phyloP scores from a whole-genome alignment of 129 eudicot genomes.

The Pittosporum tobira region DNA sequence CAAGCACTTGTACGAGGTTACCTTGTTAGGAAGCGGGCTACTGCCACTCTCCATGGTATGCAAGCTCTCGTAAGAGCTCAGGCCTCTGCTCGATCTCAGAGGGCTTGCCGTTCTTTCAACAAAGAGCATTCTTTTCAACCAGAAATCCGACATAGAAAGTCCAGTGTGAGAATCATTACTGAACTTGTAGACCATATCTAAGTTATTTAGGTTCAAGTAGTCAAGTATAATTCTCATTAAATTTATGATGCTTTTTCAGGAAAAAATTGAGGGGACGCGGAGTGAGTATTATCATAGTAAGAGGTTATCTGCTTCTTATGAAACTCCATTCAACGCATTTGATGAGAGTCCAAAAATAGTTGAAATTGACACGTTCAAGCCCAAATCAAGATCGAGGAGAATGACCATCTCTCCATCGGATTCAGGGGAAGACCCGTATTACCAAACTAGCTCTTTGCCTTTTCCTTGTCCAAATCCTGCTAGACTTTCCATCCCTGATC shows the following conservation, averaged over 20 bases:
- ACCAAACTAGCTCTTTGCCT: constrained; percentile 45
- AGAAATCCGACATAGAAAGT: constrained; percentile 43
- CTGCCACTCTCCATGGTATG: constrained; percentile 91
- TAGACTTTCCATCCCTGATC: constrained; percentile 52
- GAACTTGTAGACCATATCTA: no score
- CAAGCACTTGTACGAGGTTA: constrained; percentile 94
- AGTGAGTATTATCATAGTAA: constrained; percentile 57
- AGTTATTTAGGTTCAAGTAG: background rate
- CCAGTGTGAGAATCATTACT: constrained; percentile 43
- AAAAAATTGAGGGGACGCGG: constrained; percentile 50
- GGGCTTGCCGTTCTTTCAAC: constrained; percentile 56
- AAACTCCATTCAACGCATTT: constrained; percentile 26
- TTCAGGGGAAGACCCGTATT: constrained; percentile 45
- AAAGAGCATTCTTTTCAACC: constrained; percentile 34
- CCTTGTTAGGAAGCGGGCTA: constrained; percentile 76
- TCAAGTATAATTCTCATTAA: background rate
- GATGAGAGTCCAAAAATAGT: constrained; percentile 86
- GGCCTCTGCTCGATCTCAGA: constrained; percentile 47
- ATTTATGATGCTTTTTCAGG: constrained; percentile 28
- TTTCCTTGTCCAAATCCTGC: constrained; percentile 45
- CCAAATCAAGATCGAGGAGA: constrained; percentile 65
- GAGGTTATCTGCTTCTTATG: constrained; percentile 53
- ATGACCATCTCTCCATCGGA: constrained; percentile 42
- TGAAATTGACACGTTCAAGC: constrained; percentile 74
- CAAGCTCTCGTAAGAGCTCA: constrained; percentile 91